Evolutionary conservation across 306 rosid species (phyloP), one percentile per base, ranked within the genome.

Genomic region (Herpetospermum pedunculosum): DNA sequence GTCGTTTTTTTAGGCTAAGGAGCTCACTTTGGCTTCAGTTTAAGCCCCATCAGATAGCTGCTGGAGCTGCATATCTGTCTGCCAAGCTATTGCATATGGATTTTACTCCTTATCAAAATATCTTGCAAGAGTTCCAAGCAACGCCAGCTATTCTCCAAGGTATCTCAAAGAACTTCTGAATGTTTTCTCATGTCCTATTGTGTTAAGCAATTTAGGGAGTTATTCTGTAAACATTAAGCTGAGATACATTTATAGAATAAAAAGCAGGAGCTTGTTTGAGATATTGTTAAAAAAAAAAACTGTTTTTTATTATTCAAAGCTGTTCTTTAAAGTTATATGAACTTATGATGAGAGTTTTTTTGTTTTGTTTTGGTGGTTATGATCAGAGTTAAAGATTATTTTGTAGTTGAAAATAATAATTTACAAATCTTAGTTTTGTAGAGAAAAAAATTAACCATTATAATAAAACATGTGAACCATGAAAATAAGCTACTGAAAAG

Each of bases 11-110:
- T 77, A 95, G 99, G 92, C 96, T 95, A 68, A 86, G 99, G 75
- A 95, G 96, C 77, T 95, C 97, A 37, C 90, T 95, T 38, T 95
- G 97, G 99, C 97, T 95, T 80, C 99, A 95, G 79, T 95, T 95
- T 77, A 89, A 89, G 77, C 96, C 99, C 35, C 90, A 89, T 79
- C 96, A 95, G 75, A 95, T 95, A 77, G 99, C 99, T 21, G 99
- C 96, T 59, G 99, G 99, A 80, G 97, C 97, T 72, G 88, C 91
- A 19, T 89, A 83, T 84, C 96, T 95, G 71, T 97, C 97, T 30
- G 90, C 93, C 32, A 89, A 85, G 84, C 87, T 85, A 84, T 81
- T 95, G 69, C 85, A 89, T 83, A 72, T 92, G 87, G 96, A 95
- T 82, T 88, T 89, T 63, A 77, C 82, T 70, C 80, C 92, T 29